Base-by-base conservation (phyloP, 2,329 filamentous ascomycete species). In the Arthrobotrys entomopaga region DNA sequence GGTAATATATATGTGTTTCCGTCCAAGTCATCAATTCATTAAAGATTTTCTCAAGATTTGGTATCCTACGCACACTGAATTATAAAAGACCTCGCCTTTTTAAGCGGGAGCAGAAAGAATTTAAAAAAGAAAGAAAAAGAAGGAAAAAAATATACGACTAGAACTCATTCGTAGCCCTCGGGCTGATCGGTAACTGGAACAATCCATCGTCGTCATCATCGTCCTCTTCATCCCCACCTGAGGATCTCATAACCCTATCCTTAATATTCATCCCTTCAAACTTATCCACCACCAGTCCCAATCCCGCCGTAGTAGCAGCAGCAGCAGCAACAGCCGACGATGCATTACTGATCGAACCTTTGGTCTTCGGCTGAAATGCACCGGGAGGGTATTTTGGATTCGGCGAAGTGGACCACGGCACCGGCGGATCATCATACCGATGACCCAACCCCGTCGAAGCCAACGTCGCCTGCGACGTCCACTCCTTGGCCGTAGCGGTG, bases 401-500 rank as follows among this genome's bases (percentile, higher is more conserved):
- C 8, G 64, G 61, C 4, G 61, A 66, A 10, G 56, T 67, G 6
- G 63, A 54, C 70, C 70, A 74, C 22, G 70, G 61, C 6, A 74
- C 70, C 2, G 70, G 56, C 34, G 69, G 69, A 50, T 74, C 70
- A 11, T 74, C 64, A 24, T 74, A 66, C 19, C 61, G 34, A 19
- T 66, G 61, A 5, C 60, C 67, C 16, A 72, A 16, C 11, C 70
- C 56, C 11, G 70, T 67, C 5, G 70, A 66, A 29, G 70, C 70
- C 48, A 74, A 64, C 56, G 70, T 67, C 61, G 70, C 61, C 57
- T 74, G 70, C 61, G 70, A 67, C 38, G 70, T 74, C 67, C 70
- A 74, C 29, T 74, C 70, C 42, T 63, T 74, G 2, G 70, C 70
- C 10, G 70, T 74, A 19, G 70, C 70, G 19, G 61, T 74, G 15